Base-by-base conservation (phyloP, 2,329 filamentous ascomycete species). In the Aspergillus oerlinghausenensis region DNA sequence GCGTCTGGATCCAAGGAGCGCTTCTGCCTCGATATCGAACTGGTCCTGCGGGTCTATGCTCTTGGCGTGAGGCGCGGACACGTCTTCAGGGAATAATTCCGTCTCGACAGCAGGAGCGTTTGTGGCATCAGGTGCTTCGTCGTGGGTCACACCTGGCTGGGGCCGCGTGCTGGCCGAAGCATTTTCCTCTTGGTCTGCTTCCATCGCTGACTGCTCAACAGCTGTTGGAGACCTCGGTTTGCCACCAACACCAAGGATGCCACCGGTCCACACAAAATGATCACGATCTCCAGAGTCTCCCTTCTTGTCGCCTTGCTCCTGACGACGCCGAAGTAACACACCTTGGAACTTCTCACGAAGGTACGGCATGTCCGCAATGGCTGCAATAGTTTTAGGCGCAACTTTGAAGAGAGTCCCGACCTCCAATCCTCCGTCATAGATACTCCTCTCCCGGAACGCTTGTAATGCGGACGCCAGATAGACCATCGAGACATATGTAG, bases 401-500 rank as follows among this genome's bases (percentile, higher is more conserved):
- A 55, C 60, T 4, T 60, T 43, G 49, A 68, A 62, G 21, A 77
- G 59, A 49, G 56, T 43, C 21, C 64, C 55, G 47, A 75, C 56
- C 55, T 73, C 65, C 14, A 58, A 50, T 5, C 63, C 67, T 43
- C 73, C 72, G 38, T 70, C 66, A 14, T 60, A 43, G 38, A 76
- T 69, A 54, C 72, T 75, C 29, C 65, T 66, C 17, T 67, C 65
- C 40, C 73, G 72, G 43, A 75, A 65, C 53, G 73, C 66, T 32
- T 70, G 66, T 32, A 79, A 63, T 9, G 73, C 68, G n/a, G 72
- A 65, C 14, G 75, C 75, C 25, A 80, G 66, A 55, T 75, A 71
- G 14, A 79, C 70, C 63, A 79, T 72, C 10, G 76, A 74, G 35
- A 71, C 57, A 63, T 80, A 79, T 6, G 73, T 73, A 14, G 78